Evolutionary conservation across 495 filamentous ascomycete species (phyloP).

Genomic region (Neurospora sp.): DNA sequence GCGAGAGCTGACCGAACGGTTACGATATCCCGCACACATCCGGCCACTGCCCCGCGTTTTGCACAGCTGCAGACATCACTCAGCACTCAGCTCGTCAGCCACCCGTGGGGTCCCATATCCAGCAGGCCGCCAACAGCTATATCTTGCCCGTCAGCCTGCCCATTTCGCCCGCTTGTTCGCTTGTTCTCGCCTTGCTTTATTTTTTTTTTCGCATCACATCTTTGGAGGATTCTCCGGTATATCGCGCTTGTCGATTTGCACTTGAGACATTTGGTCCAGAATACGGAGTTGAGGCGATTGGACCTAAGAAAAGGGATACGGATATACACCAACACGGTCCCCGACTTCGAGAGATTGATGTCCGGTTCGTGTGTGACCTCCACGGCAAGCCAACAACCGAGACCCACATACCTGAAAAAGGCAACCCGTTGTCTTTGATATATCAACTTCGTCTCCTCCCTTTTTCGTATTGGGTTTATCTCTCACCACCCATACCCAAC

Average conservation of each 20-base stretch:
- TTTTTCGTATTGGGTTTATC: not conserved
- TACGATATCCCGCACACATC: not conserved
- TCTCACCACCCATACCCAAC: not conserved
- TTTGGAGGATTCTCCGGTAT: not conserved
- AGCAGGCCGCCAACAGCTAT: not conserved
- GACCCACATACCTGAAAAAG: not conserved
- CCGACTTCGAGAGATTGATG: not conserved
- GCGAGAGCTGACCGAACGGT: not conserved
- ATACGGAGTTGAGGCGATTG: not conserved
- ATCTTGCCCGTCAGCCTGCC: not conserved
- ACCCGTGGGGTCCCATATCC: not conserved
- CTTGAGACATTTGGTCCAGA: not conserved
- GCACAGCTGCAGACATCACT: not conserved
- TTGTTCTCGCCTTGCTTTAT: not conserved
- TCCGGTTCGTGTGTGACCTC: not conserved
- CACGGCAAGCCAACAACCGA: not conserved
- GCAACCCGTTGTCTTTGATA: not conserved
- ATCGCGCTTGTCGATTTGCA: not conserved
- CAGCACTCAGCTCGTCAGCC: not conserved
- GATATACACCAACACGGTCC: not conserved
- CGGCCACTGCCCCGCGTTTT: not conserved
- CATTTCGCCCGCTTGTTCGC: not conserved
- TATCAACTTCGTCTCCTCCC: not conserved
- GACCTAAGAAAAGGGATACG: not conserved
- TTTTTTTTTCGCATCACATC: not conserved